phyloP scores from a whole-genome alignment of 371 early-diverging fungal species.

The Haplosporangium sp. region DNA sequence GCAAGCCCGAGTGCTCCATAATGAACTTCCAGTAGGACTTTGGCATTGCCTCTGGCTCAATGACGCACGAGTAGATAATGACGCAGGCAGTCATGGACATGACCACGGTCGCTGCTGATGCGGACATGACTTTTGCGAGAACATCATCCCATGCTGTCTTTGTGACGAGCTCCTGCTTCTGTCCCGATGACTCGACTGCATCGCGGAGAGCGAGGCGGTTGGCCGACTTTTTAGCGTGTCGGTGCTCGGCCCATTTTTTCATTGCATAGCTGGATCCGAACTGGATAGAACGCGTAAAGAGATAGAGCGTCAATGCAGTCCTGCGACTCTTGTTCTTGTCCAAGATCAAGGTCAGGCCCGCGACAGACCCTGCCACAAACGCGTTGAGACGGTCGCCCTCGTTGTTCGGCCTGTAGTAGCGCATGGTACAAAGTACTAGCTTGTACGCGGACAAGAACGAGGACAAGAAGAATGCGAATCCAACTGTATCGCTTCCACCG shows the following conservation, averaged over 20 bases:
- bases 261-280: slow-evolving; percentile 77
- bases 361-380: slow-evolving; percentile 82
- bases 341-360: slow-evolving; percentile 76
- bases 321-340: slow-evolving; percentile 79
- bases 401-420: slow-evolving; percentile 60
- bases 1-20: slow-evolving; percentile 73
- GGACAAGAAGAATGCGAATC: slow-evolving; percentile 87
- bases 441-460: slow-evolving; percentile 84
- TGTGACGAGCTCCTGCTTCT: slow-evolving; percentile 21
- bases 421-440: slow-evolving; percentile 77
- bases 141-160: slow-evolving; percentile 61
- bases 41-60: slow-evolving; percentile 71
- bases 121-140: slow-evolving; percentile 62
- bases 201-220: slow-evolving; percentile 33
- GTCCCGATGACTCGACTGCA: slow-evolving; percentile 9
- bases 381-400: slow-evolving; percentile 76
- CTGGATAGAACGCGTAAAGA: slow-evolving; percentile 81
- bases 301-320: slow-evolving; percentile 81
- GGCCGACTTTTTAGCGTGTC: slow-evolving; percentile 42
- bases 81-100: slow-evolving; percentile 78
- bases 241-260: slow-evolving; percentile 67
- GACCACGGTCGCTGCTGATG: slow-evolving; percentile 67
- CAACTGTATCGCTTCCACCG: slow-evolving; percentile 77
- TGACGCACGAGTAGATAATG: slow-evolving; percentile 71
- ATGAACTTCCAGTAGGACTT: slow-evolving; percentile 74